These are phyloP conservation scores for Elaeis guineensis DNA, from an alignment of 176 grass and related monocot species.

Conservation along the genomic window DNA sequence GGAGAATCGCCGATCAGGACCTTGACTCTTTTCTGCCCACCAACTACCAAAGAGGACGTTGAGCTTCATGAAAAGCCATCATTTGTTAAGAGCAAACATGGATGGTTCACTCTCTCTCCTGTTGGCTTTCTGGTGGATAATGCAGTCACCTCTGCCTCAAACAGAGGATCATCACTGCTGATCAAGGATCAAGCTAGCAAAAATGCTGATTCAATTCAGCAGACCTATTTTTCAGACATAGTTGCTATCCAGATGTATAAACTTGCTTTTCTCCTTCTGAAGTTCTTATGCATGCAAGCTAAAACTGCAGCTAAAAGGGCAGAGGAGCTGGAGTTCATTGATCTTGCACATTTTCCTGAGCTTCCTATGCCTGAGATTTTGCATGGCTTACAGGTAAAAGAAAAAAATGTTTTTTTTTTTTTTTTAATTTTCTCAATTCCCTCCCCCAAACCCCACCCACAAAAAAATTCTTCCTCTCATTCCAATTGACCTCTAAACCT, in stretches of 20 bases:
- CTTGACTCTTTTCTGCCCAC: constrained; percentile 39
- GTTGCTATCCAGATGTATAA: constrained; percentile 66
- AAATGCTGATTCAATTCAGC: constrained; percentile 35
- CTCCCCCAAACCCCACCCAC: too few species aligned
- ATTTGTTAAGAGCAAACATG: constrained; percentile 51
- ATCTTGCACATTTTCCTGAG: constrained; percentile 76
- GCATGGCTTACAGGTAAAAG: constrained; percentile 77
- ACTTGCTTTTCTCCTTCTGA: constrained; percentile 85
- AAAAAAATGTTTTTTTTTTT: too few species aligned
- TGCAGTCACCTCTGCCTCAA: constrained; percentile 23
- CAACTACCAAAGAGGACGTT: constrained; percentile 57
- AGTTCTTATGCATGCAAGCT: constrained; percentile 78
- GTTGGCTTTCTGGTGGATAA: constrained; percentile 11
- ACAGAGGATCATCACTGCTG: constrained; percentile 21
- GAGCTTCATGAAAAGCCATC: constrained; percentile 41
- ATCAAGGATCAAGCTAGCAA: constrained; percentile 22
- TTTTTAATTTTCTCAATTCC: background rate
- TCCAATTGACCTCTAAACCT: too few species aligned
- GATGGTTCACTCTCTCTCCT: constrained; percentile 58
- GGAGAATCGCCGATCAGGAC: constrained; percentile 28
- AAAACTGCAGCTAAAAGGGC: constrained; percentile 64
- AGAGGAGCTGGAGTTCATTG: constrained; percentile 76
- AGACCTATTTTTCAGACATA: constrained; percentile 56
- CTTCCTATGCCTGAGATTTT: constrained; percentile 92
- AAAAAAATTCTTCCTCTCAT: too few species aligned